Evolutionary conservation across 2,329 filamentous ascomycete genomes (phyloP).

Genomic region (Fusarium euwallaceae): DNA sequence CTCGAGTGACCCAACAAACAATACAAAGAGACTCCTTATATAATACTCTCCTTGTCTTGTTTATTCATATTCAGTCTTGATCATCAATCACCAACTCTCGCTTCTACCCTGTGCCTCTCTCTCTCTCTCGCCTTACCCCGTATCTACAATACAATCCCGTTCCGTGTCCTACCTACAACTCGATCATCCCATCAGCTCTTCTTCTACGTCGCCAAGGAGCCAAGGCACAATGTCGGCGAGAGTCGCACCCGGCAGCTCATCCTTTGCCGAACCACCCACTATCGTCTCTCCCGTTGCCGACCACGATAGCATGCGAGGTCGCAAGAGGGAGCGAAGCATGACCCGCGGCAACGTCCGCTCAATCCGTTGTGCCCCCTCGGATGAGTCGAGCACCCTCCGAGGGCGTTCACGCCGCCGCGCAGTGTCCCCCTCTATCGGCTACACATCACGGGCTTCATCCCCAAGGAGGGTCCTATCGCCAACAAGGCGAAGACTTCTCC

Average conservation of each 20-base stretch:
- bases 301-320: slow-evolving; percentile 52
- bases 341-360: slow-evolving; percentile 50
- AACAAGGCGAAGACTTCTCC: slow-evolving; percentile 57
- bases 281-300: slow-evolving; percentile 43
- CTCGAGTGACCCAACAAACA: slow-evolving; percentile 28
- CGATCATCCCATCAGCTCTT: background rate
- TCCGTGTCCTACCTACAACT: background rate
- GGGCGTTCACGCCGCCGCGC: slow-evolving; percentile 58
- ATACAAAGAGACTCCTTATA: slow-evolving; percentile 8
- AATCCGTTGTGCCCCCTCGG: slow-evolving; percentile 49
- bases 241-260: slow-evolving; percentile 36
- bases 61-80: background rate
- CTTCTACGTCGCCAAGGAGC: slow-evolving; percentile 5
- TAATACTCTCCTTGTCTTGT: background rate
- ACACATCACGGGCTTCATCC: slow-evolving; percentile 52
- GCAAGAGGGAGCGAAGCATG: slow-evolving; percentile 56
- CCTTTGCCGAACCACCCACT: slow-evolving; percentile 42
- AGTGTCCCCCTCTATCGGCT: slow-evolving; percentile 51
- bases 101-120: background rate
- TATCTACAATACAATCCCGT: background rate
- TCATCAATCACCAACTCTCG: background rate
- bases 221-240: slow-evolving; percentile 43
- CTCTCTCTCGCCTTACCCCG: background rate
- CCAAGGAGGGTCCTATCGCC: slow-evolving; percentile 55
- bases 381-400: slow-evolving; percentile 59